Base-by-base conservation (phyloP, 2,329 filamentous ascomycete genomes). In the Paramyrothecium roridum region DNA sequence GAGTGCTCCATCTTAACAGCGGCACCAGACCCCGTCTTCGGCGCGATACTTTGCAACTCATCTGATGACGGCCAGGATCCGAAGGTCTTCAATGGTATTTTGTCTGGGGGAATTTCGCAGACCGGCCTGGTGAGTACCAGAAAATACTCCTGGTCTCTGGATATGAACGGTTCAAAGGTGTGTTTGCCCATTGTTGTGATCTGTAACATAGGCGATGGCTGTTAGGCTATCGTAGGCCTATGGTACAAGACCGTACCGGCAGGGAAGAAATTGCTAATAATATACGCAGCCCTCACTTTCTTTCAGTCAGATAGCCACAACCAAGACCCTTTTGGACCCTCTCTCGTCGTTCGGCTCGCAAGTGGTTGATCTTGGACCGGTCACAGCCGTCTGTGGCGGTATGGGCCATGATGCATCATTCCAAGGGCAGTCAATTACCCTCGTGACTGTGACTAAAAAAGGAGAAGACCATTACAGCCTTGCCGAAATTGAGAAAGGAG, bases 71-170 rank as follows among this genome's bases (percentile, higher is more conserved):
- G 54, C 55, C 48, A 30, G 1, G 57, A 59, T 46, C 63, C 72
- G 22, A 57, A 69, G 47, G 65, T 59, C 4, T 80, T 79, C 54
- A 63, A 70, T 47, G 92, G 92, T 1, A 69, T 93, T 2, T 62
- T 95, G 2, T 76, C 84, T 19, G 92, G 92, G 19, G 93, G 93
- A 0, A 87, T 96, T 65, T 77, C 79, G 21, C 72, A 73, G 43
- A 80, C 87, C 66, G 90, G 88, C 3, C 75, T 80, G 10, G 76
- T 96, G 16, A 72, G 84, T 20, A 74, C 80, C 46, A 82, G 87
- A 55, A 75, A 86, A 16, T 87, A 88, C 76, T 73, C 75, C 51
- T 96, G 90, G 90, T 75, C 71, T 48, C 65, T 88, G 52, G 72
- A 75, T 37, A 66, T 71, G 23, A 66, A 70, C n/a, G 64, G 70